Percentiles rank a stretch among this genome's conserved stretches.
Conservation (phyloP, 805 yeast genomes). For the Priceomyces melissophilus region DNA sequence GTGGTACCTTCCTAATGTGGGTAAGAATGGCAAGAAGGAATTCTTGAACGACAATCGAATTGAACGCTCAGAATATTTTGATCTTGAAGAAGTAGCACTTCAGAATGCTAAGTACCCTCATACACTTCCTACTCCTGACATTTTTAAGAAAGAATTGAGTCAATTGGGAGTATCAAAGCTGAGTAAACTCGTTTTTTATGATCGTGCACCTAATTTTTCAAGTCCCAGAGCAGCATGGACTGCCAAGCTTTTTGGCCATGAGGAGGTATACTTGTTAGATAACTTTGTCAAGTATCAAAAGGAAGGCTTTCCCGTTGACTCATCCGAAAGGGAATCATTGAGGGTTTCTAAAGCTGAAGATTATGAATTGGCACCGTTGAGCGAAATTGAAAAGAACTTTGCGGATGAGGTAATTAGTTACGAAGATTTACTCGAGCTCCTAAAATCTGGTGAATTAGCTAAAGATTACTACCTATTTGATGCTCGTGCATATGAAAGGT, state of each 20-base stretch:
- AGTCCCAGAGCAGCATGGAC: conserved; percentile 95
- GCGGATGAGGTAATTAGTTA: conserved; percentile 55
- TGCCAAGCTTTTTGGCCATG: conserved; percentile 74
- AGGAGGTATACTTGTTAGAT: conserved; percentile 64
- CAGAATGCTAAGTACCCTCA: conserved; percentile 71
- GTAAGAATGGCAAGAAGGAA: conserved; percentile 58
- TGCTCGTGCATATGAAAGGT: conserved; percentile 76
- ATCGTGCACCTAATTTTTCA: conserved; percentile 78
- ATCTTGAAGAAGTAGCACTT: conserved; percentile 69
- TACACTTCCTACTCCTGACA: conserved; percentile 69
- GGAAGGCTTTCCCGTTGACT: conserved; percentile 45
- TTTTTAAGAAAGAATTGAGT: conserved; percentile 53
- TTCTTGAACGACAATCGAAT: conserved; percentile 53
- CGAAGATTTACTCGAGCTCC: conserved; percentile 63
- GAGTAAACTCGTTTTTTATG: conserved; percentile 77
- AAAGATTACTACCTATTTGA: conserved; percentile 60
- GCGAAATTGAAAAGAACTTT: conserved; percentile 30
- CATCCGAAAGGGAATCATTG: conserved; percentile 18
- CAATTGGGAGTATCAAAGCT: conserved; percentile 51
- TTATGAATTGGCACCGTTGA: conserved; percentile 18
- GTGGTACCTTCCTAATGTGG: conserved; percentile 85
- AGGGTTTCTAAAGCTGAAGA: conserved; percentile 11
- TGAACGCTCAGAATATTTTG: conserved; percentile 69
- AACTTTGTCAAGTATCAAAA: conserved; percentile 55
- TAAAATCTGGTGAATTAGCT: conserved; percentile 43